Evolutionary conservation across 129 eudicot genomes (phyloP), one percentile per base, ranked within the genome.

Genomic region (Centella asiatica): DNA sequence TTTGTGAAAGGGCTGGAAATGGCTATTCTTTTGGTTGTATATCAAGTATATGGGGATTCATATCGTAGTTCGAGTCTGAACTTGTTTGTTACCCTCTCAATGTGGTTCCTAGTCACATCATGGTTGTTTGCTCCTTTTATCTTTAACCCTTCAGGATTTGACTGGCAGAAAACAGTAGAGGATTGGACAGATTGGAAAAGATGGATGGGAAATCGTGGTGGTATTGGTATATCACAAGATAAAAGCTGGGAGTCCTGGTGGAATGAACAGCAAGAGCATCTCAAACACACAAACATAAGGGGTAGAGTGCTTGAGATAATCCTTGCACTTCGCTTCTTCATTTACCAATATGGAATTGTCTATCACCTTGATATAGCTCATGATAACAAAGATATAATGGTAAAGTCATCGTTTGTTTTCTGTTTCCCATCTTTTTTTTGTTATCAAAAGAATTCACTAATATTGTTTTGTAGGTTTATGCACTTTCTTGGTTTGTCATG

Each of bases 201-300:
- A 69, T 90, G 97, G 97, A 90, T 90, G 95, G 93, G 95, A 32
- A 83, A 90, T 36, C 80, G 95, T 18, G 95, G 97, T 4, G 97
- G 97, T n/a, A 83, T 90, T 32, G 95, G 94, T 33, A 83, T 86
- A 40, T 67, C 85, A n/a, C 81, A 60, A 12, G 95, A 90, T 58
- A 83, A 81, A 81, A 90, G 97, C 71, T 90, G 97, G 97, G 97
- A 90, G 74, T 81, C 97, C 6, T 90, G 97, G 97, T 90, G 97
- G 97, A 80, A 79, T 58, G 78, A 63, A 20, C 95, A 90, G 53
- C 97, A 90, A 63, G 95, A 83, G 34, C 97, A 86, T 68, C 64
- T 90, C 19, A 83, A 81, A 22, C 34, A 74, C 66, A 90, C 97
- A 15, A 81, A 71, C 71, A 29, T 78, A 10, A 69, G 95, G 71